Conservation (phyloP, 2,329 filamentous ascomycete species). For the Ciborinia camelliae region DNA sequence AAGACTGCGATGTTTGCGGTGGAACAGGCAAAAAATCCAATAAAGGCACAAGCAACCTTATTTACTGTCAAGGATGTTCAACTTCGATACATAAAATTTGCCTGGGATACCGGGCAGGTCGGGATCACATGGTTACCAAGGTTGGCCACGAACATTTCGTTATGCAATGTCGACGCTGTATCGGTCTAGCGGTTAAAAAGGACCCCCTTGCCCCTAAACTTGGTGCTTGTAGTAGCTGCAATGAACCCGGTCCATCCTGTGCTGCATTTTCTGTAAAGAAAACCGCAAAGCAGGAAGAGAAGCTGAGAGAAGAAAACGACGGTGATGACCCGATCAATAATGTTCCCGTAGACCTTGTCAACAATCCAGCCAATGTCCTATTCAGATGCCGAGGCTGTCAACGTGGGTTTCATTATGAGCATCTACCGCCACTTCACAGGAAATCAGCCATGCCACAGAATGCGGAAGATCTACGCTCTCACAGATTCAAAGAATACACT, state of each 20-base stretch:
- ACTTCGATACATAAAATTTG: constrained; percentile 79
- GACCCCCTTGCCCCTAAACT: constrained; percentile 67
- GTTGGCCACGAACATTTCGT: constrained; percentile 73
- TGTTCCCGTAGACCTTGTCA: constrained; percentile 62
- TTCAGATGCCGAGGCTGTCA: constrained; percentile 80
- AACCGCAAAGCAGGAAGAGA: constrained; percentile 77
- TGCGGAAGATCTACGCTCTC: constrained; percentile 51
- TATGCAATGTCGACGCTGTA: constrained; percentile 83
- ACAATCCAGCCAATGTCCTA: constrained; percentile 72
- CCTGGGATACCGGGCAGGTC: constrained; percentile 65
- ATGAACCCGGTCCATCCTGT: constrained; percentile 63
- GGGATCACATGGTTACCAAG: constrained; percentile 92
- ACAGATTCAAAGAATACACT: constrained; percentile 69
- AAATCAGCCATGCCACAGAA: constrained; percentile 40
- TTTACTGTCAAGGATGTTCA: constrained; percentile 90
- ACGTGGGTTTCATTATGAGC: constrained; percentile 78
- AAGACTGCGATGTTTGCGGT: constrained; percentile 69
- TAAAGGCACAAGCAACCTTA: constrained; percentile 59
- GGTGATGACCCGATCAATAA: constrained; percentile 72
- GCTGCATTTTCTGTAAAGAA: constrained; percentile 69
- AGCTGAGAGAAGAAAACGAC: constrained; percentile 71
- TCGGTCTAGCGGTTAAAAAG: constrained; percentile 65
- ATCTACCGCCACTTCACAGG: constrained; percentile 56
- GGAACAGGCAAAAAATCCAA: constrained; percentile 49
- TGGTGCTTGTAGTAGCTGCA: constrained; percentile 69